These are phyloP conservation scores for Lophium mytilinum DNA, from an alignment of 495 filamentous ascomycete genomes.

Conservation along the genomic window DNA sequence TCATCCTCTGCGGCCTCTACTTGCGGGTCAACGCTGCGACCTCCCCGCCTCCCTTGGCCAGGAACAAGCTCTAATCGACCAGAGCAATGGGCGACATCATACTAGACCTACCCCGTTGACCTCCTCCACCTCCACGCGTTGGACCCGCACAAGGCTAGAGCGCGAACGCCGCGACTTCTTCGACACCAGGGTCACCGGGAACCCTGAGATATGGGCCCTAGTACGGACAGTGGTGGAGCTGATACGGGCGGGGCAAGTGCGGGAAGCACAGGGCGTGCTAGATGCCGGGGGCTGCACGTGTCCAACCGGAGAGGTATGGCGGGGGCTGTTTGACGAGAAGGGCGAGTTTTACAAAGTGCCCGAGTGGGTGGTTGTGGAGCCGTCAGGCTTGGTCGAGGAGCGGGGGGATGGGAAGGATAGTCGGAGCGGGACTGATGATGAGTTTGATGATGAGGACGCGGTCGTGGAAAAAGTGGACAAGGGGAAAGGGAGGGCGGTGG, in stretches of 20 bases:
- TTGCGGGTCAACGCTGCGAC: not conserved
- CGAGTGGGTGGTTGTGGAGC: conserved; percentile 67
- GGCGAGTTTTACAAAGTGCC: conserved; percentile 72
- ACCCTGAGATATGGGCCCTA: conserved; percentile 69
- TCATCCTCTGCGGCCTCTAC: conserved; percentile 9
- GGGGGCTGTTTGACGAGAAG: conserved; percentile 67
- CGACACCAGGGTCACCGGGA: conserved; percentile 67
- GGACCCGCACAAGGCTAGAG: conserved; percentile 42
- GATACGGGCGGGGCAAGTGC: conserved; percentile 50
- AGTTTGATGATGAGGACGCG: conserved; percentile 23
- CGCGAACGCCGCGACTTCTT: conserved; percentile 41
- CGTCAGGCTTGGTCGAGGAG: conserved; percentile 54
- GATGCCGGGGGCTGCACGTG: conserved; percentile 72
- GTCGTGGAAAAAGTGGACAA: conserved; percentile 13
- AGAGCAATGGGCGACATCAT: not conserved
- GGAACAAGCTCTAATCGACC: not conserved
- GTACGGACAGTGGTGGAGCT: conserved; percentile 57
- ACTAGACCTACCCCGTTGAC: not conserved
- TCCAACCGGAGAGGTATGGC: conserved; percentile 56
- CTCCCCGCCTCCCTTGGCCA: conserved; percentile 2
- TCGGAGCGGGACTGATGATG: conserved; percentile 35
- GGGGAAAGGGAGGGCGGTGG: conserved; percentile 26
- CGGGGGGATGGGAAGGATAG: conserved; percentile 23
- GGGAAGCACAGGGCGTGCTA: conserved; percentile 69
- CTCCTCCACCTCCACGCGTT: conserved; percentile 16